A percentile compares a stretch with the other conserved stretches of the same genome.
Conservation (phyloP, 2,329 filamentous ascomycete species). For the Verticillium isaacii region DNA sequence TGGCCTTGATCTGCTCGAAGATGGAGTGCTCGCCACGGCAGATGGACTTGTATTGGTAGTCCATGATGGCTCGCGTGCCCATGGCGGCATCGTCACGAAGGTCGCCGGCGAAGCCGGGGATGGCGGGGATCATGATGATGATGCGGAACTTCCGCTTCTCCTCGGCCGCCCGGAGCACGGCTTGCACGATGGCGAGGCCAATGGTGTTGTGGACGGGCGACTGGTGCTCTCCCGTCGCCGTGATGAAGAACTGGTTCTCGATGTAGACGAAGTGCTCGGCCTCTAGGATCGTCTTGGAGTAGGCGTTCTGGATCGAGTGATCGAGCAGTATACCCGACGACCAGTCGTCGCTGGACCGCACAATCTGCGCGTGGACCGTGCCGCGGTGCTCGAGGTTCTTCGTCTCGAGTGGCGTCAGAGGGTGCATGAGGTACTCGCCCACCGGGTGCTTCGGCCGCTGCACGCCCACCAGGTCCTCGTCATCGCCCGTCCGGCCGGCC, state of each 20-base stretch:
- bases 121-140: slow-evolving; percentile 83
- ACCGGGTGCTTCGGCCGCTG: slow-evolving; percentile 86
- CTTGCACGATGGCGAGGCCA: slow-evolving; percentile 85
- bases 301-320: slow-evolving; percentile 83
- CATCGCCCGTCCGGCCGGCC: slow-evolving; percentile 67
- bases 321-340: slow-evolving; percentile 84
- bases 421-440: slow-evolving; percentile 81
- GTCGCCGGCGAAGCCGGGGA: slow-evolving; percentile 93
- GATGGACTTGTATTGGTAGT: slow-evolving; percentile 97
- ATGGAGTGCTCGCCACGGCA: slow-evolving; percentile 89
- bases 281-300: slow-evolving; percentile 76
- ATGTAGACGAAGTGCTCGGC: slow-evolving; percentile 95
- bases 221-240: slow-evolving; percentile 85
- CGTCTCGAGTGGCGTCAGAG: slow-evolving; percentile 60
- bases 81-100: slow-evolving; percentile 76
- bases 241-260: slow-evolving; percentile 98
- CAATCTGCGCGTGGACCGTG: slow-evolving; percentile 74
- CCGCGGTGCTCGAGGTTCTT: slow-evolving; percentile 65
- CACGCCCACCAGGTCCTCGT: slow-evolving; percentile 84
- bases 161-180: slow-evolving; percentile 73
- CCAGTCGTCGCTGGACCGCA: slow-evolving; percentile 92
- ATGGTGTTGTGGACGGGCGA: slow-evolving; percentile 82
- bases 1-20: slow-evolving; percentile 66
- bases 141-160: slow-evolving; percentile 85
- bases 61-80: slow-evolving; percentile 93